These are phyloP conservation scores for Helotiales sp. DNA, from an alignment of 2,329 filamentous ascomycete genomes.

Conservation along the genomic window DNA sequence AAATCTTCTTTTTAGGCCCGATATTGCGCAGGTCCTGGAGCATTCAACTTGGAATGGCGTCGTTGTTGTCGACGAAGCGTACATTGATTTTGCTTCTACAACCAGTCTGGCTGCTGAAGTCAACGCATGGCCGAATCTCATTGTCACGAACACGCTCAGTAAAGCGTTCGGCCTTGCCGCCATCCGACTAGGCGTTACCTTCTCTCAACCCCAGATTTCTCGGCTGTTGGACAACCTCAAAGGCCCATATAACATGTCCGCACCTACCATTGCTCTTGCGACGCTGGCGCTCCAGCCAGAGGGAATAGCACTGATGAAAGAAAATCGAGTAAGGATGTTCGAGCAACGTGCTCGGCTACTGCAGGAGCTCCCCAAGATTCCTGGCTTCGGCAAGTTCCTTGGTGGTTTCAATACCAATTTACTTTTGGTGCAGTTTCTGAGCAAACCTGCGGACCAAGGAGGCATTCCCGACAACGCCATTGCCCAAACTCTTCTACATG, in stretches of 20 bases:
- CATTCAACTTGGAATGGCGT: neutral
- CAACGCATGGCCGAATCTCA: neutral
- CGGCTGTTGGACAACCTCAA: neutral
- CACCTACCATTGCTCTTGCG: neutral
- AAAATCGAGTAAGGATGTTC: neutral
- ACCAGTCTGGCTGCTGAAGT: neutral
- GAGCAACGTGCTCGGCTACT: neutral
- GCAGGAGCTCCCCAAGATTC: neutral
- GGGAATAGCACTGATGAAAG: neutral
- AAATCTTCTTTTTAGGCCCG: neutral
- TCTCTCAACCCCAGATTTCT: neutral
- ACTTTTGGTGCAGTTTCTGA: neutral
- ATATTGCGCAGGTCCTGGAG: neutral
- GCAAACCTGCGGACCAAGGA: neutral
- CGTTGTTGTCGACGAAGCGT: neutral
- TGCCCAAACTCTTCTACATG: neutral
- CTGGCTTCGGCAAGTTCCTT: neutral
- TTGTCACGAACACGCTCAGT: neutral
- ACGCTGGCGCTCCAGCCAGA: neutral
- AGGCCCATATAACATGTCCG: neutral
- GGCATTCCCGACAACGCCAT: neutral
- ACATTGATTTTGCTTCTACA: neutral
- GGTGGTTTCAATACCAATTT: neutral
- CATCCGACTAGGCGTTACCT: neutral
- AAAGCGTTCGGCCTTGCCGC: neutral